A percentile compares a stretch with the other conserved stretches of the same genome.
Evolutionary conservation across 2,329 filamentous ascomycete genomes (phyloP).

Genomic region (Arthrobotrys megalospora): DNA sequence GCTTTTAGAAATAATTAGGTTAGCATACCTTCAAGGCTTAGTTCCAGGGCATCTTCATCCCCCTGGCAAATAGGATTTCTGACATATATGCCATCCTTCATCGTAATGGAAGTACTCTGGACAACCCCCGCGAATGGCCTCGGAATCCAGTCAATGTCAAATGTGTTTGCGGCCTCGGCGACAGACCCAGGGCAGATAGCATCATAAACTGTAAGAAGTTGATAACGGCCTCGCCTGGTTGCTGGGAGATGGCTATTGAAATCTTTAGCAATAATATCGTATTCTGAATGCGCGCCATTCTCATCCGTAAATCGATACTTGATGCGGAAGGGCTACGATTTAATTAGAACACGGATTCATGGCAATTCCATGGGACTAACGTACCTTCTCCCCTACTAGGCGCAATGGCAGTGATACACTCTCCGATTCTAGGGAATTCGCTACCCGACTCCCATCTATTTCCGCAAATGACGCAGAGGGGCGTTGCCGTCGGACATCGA

Average conservation of each 20-base stretch:
- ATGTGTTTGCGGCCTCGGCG: conserved; percentile 80
- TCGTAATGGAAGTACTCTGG: conserved; percentile 75
- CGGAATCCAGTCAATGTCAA: conserved; percentile 87
- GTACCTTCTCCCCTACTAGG: conserved; percentile 80
- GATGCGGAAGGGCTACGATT: conserved; percentile 79
- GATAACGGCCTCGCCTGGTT: conserved; percentile 79
- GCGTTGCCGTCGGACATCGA: conserved; percentile 88
- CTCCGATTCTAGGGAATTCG: conserved; percentile 83
- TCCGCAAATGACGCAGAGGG: conserved; percentile 88
- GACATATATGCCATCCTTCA: conserved; percentile 73
- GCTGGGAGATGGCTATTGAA: conserved; percentile 80
- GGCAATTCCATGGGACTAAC: not conserved
- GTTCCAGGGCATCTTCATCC: conserved; percentile 89
- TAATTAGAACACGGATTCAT: conserved; percentile 8
- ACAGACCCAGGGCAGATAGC: conserved; percentile 85
- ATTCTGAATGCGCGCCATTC: conserved; percentile 68
- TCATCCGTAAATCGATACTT: conserved; percentile 79
- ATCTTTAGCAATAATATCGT: conserved; percentile 70
- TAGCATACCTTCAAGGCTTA: conserved; percentile 69
- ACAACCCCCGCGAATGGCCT: conserved; percentile 80
- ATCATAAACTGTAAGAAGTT: conserved; percentile 83
- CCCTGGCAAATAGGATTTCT: conserved; percentile 93
- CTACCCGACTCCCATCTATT: conserved; percentile 82
- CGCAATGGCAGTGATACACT: conserved; percentile 83
- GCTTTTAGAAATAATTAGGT: not conserved